Evolutionary conservation across 2,329 filamentous ascomycete species (phyloP).

Genomic region (Chaetomiaceae sp.): DNA sequence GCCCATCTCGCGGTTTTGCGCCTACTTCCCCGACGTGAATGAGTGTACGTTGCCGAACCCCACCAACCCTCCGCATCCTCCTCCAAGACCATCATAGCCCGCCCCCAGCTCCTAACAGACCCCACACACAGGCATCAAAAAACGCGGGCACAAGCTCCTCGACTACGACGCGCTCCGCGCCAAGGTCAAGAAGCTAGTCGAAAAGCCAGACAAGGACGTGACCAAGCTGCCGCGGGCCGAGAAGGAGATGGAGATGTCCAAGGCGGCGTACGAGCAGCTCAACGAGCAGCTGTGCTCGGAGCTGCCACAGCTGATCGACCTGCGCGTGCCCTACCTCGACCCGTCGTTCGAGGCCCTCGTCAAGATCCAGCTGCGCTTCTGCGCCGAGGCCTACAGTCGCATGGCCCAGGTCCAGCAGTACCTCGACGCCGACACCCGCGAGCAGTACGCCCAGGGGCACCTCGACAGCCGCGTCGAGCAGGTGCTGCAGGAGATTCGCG

Average conservation of each 20-base stretch:
- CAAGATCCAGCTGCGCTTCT: conserved; percentile 97
- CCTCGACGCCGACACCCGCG: conserved; percentile 87
- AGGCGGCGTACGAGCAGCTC: conserved; percentile 87
- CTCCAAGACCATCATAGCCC: no score
- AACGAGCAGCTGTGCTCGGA: conserved; percentile 95
- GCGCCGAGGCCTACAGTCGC: conserved; percentile 91
- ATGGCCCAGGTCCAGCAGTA: conserved; percentile 99
- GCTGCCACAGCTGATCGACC: conserved; percentile 90
- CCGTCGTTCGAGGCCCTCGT: conserved; percentile 96
- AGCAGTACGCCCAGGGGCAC: conserved; percentile 92
- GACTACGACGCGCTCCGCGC: conserved; percentile 96
- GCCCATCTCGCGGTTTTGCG: conserved; percentile 92
- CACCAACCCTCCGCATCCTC: background rate
- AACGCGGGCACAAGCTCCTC: conserved; percentile 95
- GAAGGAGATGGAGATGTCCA: conserved; percentile 93
- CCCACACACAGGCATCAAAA: conserved; percentile 74
- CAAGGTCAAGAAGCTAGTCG: conserved; percentile 93
- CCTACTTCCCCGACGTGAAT: conserved; percentile 98
- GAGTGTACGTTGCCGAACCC: conserved; percentile 59
- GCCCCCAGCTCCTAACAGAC: background rate
- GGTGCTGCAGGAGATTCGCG: conserved; percentile 92
- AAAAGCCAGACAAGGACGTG: conserved; percentile 98
- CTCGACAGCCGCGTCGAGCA: conserved; percentile 89
- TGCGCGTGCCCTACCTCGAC: conserved; percentile 94
- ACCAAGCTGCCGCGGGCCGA: conserved; percentile 94